Evolutionary conservation across 139 green algal genomes (phyloP), one percentile per base, ranked within the genome.

Genomic region (Chlamydomonas asymmetrica): DNA sequence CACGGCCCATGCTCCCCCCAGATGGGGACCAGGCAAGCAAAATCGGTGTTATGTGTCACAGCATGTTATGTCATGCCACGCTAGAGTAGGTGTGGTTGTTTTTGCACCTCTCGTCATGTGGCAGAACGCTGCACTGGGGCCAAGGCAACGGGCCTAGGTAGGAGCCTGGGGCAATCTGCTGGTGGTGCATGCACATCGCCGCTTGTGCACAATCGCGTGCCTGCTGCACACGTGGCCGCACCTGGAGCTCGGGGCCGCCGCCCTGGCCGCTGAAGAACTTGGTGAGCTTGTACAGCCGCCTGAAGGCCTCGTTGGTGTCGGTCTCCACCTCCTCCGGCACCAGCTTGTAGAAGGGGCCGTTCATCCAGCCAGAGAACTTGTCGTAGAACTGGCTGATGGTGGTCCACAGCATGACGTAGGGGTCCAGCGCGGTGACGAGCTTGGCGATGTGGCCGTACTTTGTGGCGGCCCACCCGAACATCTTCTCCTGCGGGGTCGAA

Each of bases 401-500:
- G 31, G 81, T 87, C 90, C 90, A 94, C 35, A 94, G 74, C 22
- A 52, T 86, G 37, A 83, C 54, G 66, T 92, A 92, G 20, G 90
- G 90, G 52, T 92, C 90, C 63, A 94, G 80, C 22, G 78, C 86
- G 23, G 50, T 63, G 22, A 79, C 68, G 75, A 93, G 78, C 73
- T 88, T 88, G 40, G 61, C n/a, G 10, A 94, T 80, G 50, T 84
- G 78, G 32, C 68, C 74, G 54, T 88, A 92, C 82, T 92, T 94
- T 32, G 85, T 92, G n/a, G 64, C 45, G 0, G 81, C 78, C 90
- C 87, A 92, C 38, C 88, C 87, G 73, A 93, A 93, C 76, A 93
- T 84, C 75, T 88, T 89, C 75, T 94, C 90, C 74, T 93, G 88
- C n/a, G n/a, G n/a, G n/a, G n/a, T n/a, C n/a, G n/a, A n/a, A n/a